Evolutionary conservation across 2,329 filamentous ascomycete species (phyloP).

Genomic region (Torrubiellomyces zombiae): DNA sequence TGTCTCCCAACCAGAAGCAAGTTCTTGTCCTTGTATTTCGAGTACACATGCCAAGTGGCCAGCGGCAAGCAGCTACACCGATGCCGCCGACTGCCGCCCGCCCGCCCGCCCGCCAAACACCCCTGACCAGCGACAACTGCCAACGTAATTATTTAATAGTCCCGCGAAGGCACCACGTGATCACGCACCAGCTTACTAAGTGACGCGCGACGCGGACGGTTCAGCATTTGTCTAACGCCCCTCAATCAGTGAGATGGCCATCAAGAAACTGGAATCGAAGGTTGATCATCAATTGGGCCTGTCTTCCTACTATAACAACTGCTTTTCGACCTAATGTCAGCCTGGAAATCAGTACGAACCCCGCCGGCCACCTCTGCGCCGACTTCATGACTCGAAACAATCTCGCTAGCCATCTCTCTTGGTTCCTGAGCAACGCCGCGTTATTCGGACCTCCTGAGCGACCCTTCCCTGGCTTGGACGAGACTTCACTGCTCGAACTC

Average conservation of each 20-base stretch:
- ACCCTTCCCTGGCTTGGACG: slow-evolving; percentile 17
- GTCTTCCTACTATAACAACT: no score
- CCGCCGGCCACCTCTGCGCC: slow-evolving; percentile 10
- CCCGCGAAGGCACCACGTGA: slow-evolving; percentile 5
- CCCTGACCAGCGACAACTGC: no score
- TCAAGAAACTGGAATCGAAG: no score
- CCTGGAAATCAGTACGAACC: no score
- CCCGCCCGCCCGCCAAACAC: no score
- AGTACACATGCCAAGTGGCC: no score
- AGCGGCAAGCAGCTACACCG: slow-evolving; percentile 7
- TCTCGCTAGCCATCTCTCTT: slow-evolving; percentile 37
- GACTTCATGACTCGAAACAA: slow-evolving; percentile 48
- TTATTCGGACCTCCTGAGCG: slow-evolving; percentile 22
- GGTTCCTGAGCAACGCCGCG: slow-evolving; percentile 34
- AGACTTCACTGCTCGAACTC: slow-evolving; percentile 9
- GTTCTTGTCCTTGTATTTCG: no score
- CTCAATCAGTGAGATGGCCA: slow-evolving; percentile 9
- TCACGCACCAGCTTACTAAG: slow-evolving; percentile 15
- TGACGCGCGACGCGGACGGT: slow-evolving; percentile 14
- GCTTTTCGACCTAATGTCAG: no score
- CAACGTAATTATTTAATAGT: no score
- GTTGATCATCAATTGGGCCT: no score
- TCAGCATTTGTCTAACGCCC: neutral
- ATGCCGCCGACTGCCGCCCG: slow-evolving; percentile 13
- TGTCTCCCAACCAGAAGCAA: no score